phyloP scores from a whole-genome alignment of 306 rosid genomes.

The Cyclanthera cordifolia region DNA sequence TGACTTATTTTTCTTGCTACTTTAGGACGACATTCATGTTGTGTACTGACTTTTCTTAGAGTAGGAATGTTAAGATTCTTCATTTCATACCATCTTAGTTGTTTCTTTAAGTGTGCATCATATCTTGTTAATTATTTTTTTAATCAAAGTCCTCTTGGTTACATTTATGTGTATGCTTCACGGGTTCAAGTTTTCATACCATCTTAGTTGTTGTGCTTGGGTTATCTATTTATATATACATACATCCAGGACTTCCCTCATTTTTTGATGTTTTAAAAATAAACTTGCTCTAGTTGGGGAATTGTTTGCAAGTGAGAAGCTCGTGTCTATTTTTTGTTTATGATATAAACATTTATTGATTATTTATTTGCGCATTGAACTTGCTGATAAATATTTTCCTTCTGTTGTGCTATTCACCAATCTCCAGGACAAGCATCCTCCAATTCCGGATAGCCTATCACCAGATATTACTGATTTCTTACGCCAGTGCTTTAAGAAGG shows the following conservation, averaged over 20 bases:
- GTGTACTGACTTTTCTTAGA: not conserved
- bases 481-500: slow-evolving; percentile 98
- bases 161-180: not conserved
- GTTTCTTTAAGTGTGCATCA: not conserved
- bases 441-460: slow-evolving; percentile 90
- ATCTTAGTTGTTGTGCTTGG: not conserved
- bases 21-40: not conserved
- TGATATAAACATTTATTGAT: not conserved
- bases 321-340: not conserved
- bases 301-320: not conserved
- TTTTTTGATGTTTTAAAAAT: not conserved
- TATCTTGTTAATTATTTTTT: not conserved
- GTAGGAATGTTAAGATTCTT: not conserved
- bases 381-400: not conserved
- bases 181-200: not conserved
- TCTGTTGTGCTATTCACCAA: slow-evolving; percentile 14
- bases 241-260: too few species aligned
- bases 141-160: not conserved
- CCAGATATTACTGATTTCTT: slow-evolving; percentile 92
- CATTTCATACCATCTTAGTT: not conserved
- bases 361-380: not conserved
- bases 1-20: not conserved
- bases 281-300: not conserved
- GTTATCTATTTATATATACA: too few species aligned
- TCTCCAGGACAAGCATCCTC: slow-evolving; percentile 87